Percentiles rank a stretch among this genome's conserved stretches.
phyloP scores from a whole-genome alignment of 305 asterid genomes.

The Fraxinus dipetala region DNA sequence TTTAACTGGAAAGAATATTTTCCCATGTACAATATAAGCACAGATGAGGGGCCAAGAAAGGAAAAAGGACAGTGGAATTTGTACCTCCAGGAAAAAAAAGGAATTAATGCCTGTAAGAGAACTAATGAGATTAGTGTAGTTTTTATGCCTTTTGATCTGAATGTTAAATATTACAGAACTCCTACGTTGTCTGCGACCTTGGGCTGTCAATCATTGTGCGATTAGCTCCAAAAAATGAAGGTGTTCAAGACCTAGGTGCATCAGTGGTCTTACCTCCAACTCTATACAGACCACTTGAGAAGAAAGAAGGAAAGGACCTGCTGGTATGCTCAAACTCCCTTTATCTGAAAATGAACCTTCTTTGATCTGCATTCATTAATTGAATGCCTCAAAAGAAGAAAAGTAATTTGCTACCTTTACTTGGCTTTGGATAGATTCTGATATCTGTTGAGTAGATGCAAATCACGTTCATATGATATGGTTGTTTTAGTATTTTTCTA shows the following conservation, averaged over 20 bases:
- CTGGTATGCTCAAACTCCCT: constrained; percentile 47
- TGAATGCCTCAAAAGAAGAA: constrained; percentile 16
- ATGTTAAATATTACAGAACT: constrained; percentile 54
- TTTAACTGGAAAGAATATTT: constrained; percentile 19
- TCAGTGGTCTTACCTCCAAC: constrained; percentile 53
- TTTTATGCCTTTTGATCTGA: constrained; percentile 27
- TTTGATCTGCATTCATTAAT: constrained; percentile 12
- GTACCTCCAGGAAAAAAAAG: neutral
- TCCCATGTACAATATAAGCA: constrained; percentile 2
- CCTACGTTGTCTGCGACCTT: constrained; percentile 73
- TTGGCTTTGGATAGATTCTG: neutral
- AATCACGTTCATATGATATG: neutral
- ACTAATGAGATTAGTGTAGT: constrained; percentile 18
- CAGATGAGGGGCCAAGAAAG: neutral
- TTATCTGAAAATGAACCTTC: constrained; percentile 13
- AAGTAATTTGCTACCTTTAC: neutral
- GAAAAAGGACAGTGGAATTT: neutral
- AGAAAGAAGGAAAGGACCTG: constrained; percentile 54
- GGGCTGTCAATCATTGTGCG: constrained; percentile 64
- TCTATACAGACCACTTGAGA: constrained; percentile 57
- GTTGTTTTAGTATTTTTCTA: neutral
- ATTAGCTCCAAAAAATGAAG: constrained; percentile 52
- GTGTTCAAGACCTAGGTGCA: constrained; percentile 47
- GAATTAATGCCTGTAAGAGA: constrained; percentile 15
- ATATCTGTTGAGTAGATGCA: neutral